Conservation (phyloP, 208 protist genomes). For the Trypanosoma brucei region DNA sequence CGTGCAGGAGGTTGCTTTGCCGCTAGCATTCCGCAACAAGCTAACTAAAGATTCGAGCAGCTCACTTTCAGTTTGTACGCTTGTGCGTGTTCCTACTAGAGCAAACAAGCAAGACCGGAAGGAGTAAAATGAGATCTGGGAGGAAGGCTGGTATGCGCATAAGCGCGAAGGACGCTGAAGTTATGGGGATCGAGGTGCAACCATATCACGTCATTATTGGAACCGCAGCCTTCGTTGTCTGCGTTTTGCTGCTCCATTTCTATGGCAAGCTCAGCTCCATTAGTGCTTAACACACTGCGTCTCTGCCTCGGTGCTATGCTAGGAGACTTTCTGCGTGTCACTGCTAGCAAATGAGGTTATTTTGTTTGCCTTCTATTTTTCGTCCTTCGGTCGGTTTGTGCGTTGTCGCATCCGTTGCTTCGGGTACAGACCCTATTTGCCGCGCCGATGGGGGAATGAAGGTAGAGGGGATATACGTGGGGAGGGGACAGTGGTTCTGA, state of each 20-base stretch:
- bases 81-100: too few species aligned
- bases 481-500: too few species aligned
- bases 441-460: too few species aligned
- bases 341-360: not conserved
- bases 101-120: not conserved
- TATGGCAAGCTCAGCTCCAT: constrained; percentile 63
- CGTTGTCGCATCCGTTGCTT: not conserved
- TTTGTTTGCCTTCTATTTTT: constrained; percentile 8
- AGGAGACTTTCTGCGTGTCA: not conserved
- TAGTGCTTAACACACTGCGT: constrained; percentile 5
- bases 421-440: too few species aligned
- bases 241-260: constrained; percentile 87
- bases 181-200: constrained; percentile 63
- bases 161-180: constrained; percentile 63
- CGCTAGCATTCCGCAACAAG: too few species aligned
- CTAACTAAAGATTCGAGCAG: too few species aligned
- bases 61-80: too few species aligned
- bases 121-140: constrained; percentile 45
- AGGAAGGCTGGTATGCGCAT: constrained; percentile 28
- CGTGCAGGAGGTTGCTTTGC: too few species aligned
- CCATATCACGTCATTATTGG: constrained; percentile 71
- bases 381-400: not conserved
- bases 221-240: constrained; percentile 64
- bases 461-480: too few species aligned
- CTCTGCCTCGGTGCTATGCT: not conserved